These are phyloP conservation scores for Spinacia oleracea DNA, from an alignment of 179 eudicot species.

Conservation along the genomic window DNA sequence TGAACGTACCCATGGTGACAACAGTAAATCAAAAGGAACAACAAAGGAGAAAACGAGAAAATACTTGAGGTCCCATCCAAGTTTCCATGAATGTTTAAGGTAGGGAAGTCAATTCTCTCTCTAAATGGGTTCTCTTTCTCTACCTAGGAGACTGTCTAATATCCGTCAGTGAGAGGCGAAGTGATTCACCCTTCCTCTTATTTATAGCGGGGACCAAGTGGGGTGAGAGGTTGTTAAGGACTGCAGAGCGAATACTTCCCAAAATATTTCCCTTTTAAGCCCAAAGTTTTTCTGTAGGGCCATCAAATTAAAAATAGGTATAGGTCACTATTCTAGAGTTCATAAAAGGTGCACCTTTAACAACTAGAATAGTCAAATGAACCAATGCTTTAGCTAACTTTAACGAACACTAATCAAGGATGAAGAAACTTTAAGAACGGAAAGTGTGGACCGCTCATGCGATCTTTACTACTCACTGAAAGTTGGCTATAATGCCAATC, in stretches of 20 bases:
- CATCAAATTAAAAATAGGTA: neutral
- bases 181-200: neutral
- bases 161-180: neutral
- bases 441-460: neutral
- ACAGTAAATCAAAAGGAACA: neutral
- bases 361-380: neutral
- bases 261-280: too few relatives aligned
- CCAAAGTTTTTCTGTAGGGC: neutral
- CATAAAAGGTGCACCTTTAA: neutral
- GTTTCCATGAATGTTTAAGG: neutral
- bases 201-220: neutral
- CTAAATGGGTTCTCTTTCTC: too few relatives aligned
- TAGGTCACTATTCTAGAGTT: neutral
- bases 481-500: neutral
- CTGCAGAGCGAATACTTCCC: neutral
- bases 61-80: neutral
- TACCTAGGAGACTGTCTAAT: neutral
- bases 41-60: neutral
- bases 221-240: neutral
- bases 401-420: neutral
- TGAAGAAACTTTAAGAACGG: neutral
- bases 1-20: neutral
- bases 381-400: neutral
- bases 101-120: neutral
- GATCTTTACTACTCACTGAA: too few relatives aligned